Evolutionary conservation across 495 filamentous ascomycete species (phyloP).

Genomic region (Wilcoxina mikolae): DNA sequence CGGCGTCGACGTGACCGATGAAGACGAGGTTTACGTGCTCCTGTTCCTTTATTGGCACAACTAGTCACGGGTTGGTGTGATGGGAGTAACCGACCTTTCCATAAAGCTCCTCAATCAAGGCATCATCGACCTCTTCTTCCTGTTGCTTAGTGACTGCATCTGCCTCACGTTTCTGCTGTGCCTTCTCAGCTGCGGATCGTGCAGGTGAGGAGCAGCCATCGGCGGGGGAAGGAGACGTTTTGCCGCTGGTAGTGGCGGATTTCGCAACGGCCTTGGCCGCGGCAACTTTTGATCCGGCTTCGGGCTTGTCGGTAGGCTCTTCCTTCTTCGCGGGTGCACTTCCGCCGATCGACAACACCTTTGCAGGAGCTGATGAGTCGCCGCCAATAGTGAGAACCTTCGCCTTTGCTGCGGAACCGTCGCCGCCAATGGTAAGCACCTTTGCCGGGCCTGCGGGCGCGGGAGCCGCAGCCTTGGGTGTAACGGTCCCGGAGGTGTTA

Average conservation of each 20-base stretch:
- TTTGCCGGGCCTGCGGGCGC: slow-evolving; percentile 38
- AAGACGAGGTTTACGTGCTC: slow-evolving; percentile 98
- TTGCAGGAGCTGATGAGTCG: slow-evolving; percentile 18
- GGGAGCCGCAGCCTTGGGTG: slow-evolving; percentile 33
- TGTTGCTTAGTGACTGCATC: slow-evolving; percentile 82
- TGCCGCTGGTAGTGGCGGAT: slow-evolving; percentile 10
- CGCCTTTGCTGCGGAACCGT: slow-evolving; percentile 31
- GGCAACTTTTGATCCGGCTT: slow-evolving; percentile 32
- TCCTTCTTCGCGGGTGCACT: slow-evolving; percentile 32
- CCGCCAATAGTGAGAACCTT: slow-evolving; percentile 50
- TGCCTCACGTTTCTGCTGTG: slow-evolving; percentile 45
- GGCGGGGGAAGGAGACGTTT: slow-evolving; percentile 14
- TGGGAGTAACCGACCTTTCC: slow-evolving; percentile 44
- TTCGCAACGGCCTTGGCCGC: slow-evolving; percentile 24
- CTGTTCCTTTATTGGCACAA: slow-evolving; percentile 15
- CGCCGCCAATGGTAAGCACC: slow-evolving; percentile 49
- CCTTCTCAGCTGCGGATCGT: slow-evolving; percentile 35
- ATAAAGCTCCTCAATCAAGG: slow-evolving; percentile 85
- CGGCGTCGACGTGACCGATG: slow-evolving; percentile 94
- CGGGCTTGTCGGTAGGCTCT: slow-evolving; percentile 35
- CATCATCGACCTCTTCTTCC: slow-evolving; percentile 76
- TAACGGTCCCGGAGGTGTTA: slow-evolving; percentile 26
- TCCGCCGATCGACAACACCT: background rate
- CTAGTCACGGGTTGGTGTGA: background rate
- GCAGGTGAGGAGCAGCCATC: background rate